Evolutionary conservation across 805 yeast species (phyloP).

Genomic region (Martiniozyma abietophila): DNA sequence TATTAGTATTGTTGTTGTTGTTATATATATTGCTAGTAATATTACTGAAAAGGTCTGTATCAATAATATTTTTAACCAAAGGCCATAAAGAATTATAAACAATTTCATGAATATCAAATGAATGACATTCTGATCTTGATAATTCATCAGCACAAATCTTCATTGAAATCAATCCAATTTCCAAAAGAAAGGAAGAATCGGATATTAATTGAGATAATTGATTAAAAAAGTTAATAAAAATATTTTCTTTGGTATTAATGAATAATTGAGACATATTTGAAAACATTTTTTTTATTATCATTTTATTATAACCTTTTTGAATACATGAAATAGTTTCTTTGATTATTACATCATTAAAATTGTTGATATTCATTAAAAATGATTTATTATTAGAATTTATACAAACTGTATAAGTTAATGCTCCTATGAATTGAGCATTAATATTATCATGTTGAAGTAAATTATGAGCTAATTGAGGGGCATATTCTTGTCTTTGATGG

Average conservation of each 20-base stretch:
- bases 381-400: slow-evolving; percentile 8
- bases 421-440: slow-evolving; percentile 68
- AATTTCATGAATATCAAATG: slow-evolving; percentile 3
- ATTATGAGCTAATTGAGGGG: slow-evolving; percentile 46
- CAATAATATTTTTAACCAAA: not conserved
- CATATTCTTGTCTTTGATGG: slow-evolving; percentile 48
- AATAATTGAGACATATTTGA: slow-evolving; percentile 10
- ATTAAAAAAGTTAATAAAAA: not conserved
- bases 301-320: slow-evolving; percentile 1
- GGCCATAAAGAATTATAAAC: slow-evolving; percentile 7
- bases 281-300: slow-evolving; percentile 11
- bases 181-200: not conserved
- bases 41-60: no score
- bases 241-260: slow-evolving; percentile 1
- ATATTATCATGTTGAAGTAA: slow-evolving; percentile 34
- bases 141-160: slow-evolving; percentile 4
- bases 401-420: slow-evolving; percentile 61
- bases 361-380: not conserved
- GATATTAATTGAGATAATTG: not conserved
- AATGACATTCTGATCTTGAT: slow-evolving; percentile 4
- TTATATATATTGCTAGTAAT: no score
- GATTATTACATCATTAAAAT: not conserved
- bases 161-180: slow-evolving; percentile 2
- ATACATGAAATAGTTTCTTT: slow-evolving; percentile 7
- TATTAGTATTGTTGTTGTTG: no score